These are phyloP conservation scores for Peterozyma toletana DNA, from an alignment of 805 yeast species.

Conservation along the genomic window DNA sequence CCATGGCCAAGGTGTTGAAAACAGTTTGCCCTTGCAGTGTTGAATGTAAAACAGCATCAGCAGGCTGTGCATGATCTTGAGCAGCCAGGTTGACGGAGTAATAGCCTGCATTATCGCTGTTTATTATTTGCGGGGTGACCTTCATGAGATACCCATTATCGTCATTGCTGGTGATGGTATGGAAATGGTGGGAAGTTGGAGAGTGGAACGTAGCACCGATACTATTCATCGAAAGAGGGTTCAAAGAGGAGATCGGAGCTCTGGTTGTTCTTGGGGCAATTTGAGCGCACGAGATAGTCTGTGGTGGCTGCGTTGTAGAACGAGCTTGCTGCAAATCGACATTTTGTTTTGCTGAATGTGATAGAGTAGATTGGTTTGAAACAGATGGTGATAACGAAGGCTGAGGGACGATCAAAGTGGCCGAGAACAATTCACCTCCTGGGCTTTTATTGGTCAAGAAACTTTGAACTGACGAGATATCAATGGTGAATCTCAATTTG, in stretches of 20 bases:
- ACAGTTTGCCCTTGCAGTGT: no score
- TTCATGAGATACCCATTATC: conserved; percentile 1
- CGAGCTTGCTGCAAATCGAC: neutral
- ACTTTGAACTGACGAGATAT: neutral
- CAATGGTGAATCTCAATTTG: conserved; percentile 12
- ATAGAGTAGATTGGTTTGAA: neutral
- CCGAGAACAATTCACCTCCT: neutral
- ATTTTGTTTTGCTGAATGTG: neutral
- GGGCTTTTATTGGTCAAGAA: no score
- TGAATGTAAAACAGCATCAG: no score
- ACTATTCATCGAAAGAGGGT: no score
- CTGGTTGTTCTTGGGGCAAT: conserved; percentile 16
- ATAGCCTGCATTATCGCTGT: no score
- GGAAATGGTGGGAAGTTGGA: no score
- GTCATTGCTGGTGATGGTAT: no score
- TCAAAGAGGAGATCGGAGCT: neutral
- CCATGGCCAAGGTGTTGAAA: no score
- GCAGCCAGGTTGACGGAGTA: no score
- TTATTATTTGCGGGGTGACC: no score
- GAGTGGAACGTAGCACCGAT: no score
- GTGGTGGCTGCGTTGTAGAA: neutral
- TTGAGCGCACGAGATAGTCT: conserved; percentile 15
- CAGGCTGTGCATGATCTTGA: no score
- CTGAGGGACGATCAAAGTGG: conserved; percentile 2
- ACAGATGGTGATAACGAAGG: conserved; percentile 8